Conservation (phyloP, 768 basidiomycete genomes). For the Lentinus tigrinus region DNA sequence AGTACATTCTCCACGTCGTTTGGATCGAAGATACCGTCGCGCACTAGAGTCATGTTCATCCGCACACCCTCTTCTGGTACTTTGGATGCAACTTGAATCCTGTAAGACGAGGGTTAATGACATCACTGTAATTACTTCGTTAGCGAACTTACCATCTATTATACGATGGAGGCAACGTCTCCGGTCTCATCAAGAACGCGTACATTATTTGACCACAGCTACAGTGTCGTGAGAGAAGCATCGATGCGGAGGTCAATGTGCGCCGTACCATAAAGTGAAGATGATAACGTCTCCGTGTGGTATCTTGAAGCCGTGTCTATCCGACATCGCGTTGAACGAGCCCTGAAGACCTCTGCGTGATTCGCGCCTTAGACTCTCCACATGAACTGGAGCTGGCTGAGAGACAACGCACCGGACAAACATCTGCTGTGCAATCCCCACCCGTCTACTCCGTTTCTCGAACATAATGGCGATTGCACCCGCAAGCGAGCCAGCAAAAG, state of each 20-base stretch:
- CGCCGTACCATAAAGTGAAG: constrained; percentile 69
- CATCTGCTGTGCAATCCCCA: constrained; percentile 79
- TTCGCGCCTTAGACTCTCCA: too few species aligned
- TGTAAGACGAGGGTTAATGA: constrained; percentile 26
- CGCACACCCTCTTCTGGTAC: constrained; percentile 56
- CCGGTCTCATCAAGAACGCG: constrained; percentile 72
- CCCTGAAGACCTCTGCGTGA: constrained; percentile 79
- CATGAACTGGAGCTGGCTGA: background rate
- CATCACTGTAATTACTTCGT: background rate
- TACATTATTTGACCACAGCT: constrained; percentile 89
- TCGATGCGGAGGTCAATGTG: background rate
- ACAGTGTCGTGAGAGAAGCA: background rate
- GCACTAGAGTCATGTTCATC: constrained; percentile 62
- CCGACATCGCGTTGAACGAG: constrained; percentile 77
- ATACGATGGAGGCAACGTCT: constrained; percentile 82
- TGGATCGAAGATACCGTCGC: constrained; percentile 54
- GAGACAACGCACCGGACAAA: constrained; percentile 70
- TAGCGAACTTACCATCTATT: constrained; percentile 54
- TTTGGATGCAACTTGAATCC: constrained; percentile 72
- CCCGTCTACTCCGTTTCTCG: constrained; percentile 65
- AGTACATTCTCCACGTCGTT: constrained; percentile 57
- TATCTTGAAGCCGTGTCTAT: constrained; percentile 61
- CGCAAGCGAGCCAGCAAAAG: constrained; percentile 73
- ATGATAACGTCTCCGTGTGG: constrained; percentile 84
- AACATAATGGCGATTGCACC: constrained; percentile 74